These are phyloP conservation scores for Nakaseomyces uthaithaninus DNA, from an alignment of 1,139 yeast genomes.

Conservation along the genomic window DNA sequence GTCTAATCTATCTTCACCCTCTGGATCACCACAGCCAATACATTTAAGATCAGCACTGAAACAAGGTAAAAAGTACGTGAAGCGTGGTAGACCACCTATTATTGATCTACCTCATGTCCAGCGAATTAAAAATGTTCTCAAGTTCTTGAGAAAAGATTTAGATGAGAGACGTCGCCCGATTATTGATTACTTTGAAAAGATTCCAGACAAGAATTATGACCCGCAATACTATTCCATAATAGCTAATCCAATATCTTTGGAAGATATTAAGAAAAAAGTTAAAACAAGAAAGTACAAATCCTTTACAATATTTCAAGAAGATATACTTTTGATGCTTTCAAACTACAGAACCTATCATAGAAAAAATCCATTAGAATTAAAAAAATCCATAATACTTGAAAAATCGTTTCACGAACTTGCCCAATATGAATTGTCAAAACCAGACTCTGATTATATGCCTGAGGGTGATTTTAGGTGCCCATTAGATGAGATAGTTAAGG, in stretches of 20 bases:
- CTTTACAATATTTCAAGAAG: slow-evolving; percentile 69
- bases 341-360: slow-evolving; percentile 66
- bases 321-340: slow-evolving; percentile 64
- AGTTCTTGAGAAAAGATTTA: slow-evolving; percentile 68
- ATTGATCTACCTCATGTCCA: slow-evolving; percentile 93
- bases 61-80: slow-evolving; percentile 31
- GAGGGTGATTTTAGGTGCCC: slow-evolving; percentile 69
- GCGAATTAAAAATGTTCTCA: slow-evolving; percentile 76
- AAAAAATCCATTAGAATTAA: slow-evolving; percentile 45
- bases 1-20: slow-evolving; percentile 15
- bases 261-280: slow-evolving; percentile 73
- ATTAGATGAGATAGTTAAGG: slow-evolving; percentile 61
- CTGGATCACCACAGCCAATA: slow-evolving; percentile 22
- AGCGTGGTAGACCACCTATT: slow-evolving; percentile 90
- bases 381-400: slow-evolving; percentile 57
- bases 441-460: slow-evolving; percentile 71
- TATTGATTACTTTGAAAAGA: slow-evolving; percentile 62
- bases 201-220: slow-evolving; percentile 63
- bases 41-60: slow-evolving; percentile 14
- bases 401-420: slow-evolving; percentile 52
- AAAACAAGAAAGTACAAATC: slow-evolving; percentile 75
- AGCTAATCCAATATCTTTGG: slow-evolving; percentile 67
- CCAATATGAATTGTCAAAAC: slow-evolving; percentile 65
- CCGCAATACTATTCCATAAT: slow-evolving; percentile 63
- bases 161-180: slow-evolving; percentile 46